Percentiles rank a stretch among this genome's conserved stretches.
phyloP scores from a whole-genome alignment of 768 basidiomycete genomes.

The Tephrocybe sp. region DNA sequence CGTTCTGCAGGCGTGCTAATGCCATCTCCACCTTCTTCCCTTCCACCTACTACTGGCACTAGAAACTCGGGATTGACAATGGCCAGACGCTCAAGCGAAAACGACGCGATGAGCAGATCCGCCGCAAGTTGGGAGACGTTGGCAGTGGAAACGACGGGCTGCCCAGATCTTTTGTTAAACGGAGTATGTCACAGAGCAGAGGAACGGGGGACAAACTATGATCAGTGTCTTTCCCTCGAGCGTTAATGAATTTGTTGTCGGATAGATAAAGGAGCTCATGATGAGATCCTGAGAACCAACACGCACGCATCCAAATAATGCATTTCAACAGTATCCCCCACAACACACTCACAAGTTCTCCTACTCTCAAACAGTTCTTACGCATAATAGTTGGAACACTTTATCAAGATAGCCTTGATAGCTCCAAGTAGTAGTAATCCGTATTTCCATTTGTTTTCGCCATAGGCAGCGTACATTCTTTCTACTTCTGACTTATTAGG shows the following conservation, averaged over 20 bases:
- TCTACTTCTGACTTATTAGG: too few relatives aligned
- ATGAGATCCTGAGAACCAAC: neutral
- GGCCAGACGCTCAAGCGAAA: slow-evolving; percentile 60
- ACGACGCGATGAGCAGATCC: slow-evolving; percentile 71
- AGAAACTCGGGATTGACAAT: slow-evolving; percentile 61
- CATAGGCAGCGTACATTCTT: too few relatives aligned
- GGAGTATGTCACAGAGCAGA: neutral
- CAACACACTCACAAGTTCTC: too few relatives aligned
- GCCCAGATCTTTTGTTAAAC: slow-evolving; percentile 13
- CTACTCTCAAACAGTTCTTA: too few relatives aligned
- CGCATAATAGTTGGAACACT: too few relatives aligned
- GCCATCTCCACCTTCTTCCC: slow-evolving; percentile 59
- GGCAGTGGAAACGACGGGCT: slow-evolving; percentile 78
- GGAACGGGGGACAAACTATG: slow-evolving; percentile 35
- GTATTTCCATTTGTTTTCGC: too few relatives aligned
- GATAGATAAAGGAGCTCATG: slow-evolving; percentile 33
- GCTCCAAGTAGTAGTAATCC: too few relatives aligned
- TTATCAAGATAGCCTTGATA: too few relatives aligned
- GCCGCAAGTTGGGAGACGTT: slow-evolving; percentile 80
- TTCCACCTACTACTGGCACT: slow-evolving; percentile 71
- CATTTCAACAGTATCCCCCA: too few relatives aligned
- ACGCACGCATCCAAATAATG: neutral
- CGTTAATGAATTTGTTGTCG: slow-evolving; percentile 20
- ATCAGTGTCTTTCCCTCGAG: slow-evolving; percentile 42
- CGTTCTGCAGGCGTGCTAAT: slow-evolving; percentile 78